phyloP scores from a whole-genome alignment of 116 monocot species.

The Papilionanthe hybrid region DNA sequence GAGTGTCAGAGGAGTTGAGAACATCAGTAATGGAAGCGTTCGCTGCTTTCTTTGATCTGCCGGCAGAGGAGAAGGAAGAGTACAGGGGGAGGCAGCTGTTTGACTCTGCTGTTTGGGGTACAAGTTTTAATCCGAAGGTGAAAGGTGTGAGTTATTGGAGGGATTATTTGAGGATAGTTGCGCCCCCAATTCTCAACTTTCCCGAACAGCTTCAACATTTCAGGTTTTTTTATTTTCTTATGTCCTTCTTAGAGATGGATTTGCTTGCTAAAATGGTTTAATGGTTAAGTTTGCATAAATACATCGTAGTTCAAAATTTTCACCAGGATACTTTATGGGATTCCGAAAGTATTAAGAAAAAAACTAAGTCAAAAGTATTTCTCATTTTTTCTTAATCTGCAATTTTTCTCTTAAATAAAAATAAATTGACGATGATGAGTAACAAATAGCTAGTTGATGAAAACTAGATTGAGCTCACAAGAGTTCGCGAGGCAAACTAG shows the following conservation, averaged over 20 bases:
- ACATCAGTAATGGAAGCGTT: constrained; percentile 18
- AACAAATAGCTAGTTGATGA: constrained; percentile 6
- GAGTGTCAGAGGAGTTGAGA: constrained; percentile 36
- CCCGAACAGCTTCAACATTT: constrained; percentile 40
- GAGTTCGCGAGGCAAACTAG: constrained; percentile 34
- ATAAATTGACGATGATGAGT: too few species aligned
- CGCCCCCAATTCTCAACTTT: constrained; percentile 39
- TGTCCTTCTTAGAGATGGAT: not conserved
- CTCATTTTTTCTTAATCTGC: too few species aligned
- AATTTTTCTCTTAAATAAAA: too few species aligned
- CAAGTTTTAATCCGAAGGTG: constrained; percentile 49
- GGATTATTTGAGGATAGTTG: constrained; percentile 40
- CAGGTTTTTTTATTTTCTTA: constrained; percentile 38
- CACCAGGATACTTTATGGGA: too few species aligned
- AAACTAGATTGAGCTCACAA: constrained; percentile 1
- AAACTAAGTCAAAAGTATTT: too few species aligned
- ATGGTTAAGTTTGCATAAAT: too few species aligned
- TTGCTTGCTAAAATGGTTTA: too few species aligned
- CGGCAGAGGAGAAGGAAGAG: constrained; percentile 39
- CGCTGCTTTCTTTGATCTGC: constrained; percentile 40
- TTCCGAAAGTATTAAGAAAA: too few species aligned
- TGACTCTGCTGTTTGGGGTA: constrained; percentile 44
- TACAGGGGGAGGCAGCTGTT: constrained; percentile 19
- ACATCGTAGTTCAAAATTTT: too few species aligned
- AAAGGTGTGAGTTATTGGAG: constrained; percentile 54